Conservation (phyloP, 352 stramenopile species). For the Phytophthora aleatoria region DNA sequence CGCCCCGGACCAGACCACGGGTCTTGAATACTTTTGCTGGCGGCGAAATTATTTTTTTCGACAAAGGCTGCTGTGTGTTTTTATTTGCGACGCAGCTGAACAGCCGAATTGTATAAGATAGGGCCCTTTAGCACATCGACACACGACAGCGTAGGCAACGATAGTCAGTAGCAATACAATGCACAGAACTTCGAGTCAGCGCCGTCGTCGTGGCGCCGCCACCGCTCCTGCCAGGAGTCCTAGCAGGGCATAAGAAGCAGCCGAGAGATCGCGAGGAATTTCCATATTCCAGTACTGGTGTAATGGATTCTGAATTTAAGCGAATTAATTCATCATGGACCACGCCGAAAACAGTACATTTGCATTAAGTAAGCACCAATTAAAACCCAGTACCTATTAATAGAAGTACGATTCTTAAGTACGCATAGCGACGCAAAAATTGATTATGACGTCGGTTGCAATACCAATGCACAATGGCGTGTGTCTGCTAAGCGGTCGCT, state of each 20-base stretch:
- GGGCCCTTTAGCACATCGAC: background rate
- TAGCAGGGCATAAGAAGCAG: background rate
- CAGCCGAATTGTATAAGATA: slow-evolving; percentile 9
- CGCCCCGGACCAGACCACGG: background rate
- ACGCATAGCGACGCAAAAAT: too few species aligned
- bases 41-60: too few species aligned
- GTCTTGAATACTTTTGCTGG: background rate
- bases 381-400: too few species aligned
- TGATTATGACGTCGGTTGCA: too few species aligned
- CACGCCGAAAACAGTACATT: too few species aligned
- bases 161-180: background rate
- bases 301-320: too few species aligned
- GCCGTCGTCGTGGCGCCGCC: slow-evolving; percentile 5
- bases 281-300: too few species aligned
- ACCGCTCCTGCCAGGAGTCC: slow-evolving; percentile 1
- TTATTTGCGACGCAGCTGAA: background rate
- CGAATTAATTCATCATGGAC: too few species aligned
- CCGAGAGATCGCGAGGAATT: background rate
- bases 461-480: too few species aligned
- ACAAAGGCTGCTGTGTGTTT: background rate
- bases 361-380: too few species aligned
- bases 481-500: too few species aligned
- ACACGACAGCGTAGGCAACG: background rate
- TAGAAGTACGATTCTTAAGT: too few species aligned
- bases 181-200: slow-evolving; percentile 16